Evolutionary conservation across 768 basidiomycete genomes (phyloP), one percentile per base, ranked within the genome.

Genomic region (Suillus luteus): DNA sequence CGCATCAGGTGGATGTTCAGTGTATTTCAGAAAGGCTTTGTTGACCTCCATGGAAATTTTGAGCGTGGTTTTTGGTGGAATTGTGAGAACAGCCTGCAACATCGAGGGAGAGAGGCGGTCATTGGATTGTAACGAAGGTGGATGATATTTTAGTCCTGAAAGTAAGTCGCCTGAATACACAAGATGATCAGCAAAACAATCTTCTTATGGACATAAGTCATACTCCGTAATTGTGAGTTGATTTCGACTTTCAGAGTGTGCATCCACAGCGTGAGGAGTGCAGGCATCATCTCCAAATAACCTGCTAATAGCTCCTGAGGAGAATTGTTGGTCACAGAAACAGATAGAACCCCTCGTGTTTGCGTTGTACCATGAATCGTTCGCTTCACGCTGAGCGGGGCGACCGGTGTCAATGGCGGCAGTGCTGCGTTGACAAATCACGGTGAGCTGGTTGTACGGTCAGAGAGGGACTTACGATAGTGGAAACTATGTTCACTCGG

Each of bases 251-350:
- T 74, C 59, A 96, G 77, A 8, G 95, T 95, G 76, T 94, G 91
- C 66, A 96, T 79, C 79, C 91, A 95, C 55, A 93, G 88, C 63
- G 93, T 90, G 43, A 98, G 81, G 70, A 95, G 88, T 88, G 95
- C 96, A 5, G 96, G 97, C 83, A 96, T 89, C 1, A 91, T 91
- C 76, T 99, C 97, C 51, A 95, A 83, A 75, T 96, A 97, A n/a
- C 74, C 74, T 2, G 66, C 60, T 4, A 66, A 68, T 10, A 89
- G 74, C 0, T 89, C 81, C 22, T 79, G 73, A 24, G 86, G 67
- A 1, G 80, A 67, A 6, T 76, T 71, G 70, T 96, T 97, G 7
- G 72, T 80, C 59, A 98, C 73, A 27, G 82, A 79, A 14, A 96
- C 75, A 51, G 83, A 83, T 22, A 99, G 86, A 17, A 84, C 81